A percentile compares a stretch with the other conserved stretches of the same genome.
These are phyloP conservation scores for Coemansia sp. DNA, from an alignment of 192 early-diverging fungal genomes.

Conservation along the genomic window DNA sequence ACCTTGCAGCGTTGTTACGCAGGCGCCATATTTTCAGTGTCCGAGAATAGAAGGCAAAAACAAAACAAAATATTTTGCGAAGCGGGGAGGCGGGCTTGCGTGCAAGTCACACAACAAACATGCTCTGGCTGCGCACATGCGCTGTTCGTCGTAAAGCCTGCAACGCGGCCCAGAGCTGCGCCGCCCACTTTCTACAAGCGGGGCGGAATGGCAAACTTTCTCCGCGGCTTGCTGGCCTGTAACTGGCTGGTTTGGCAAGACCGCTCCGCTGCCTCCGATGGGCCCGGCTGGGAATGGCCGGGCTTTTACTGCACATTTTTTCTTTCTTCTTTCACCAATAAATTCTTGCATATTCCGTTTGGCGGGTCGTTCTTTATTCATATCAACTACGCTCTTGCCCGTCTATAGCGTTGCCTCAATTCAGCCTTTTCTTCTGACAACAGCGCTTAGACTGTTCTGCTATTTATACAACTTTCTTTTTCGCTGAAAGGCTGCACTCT, in stretches of 20 bases:
- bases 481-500: too few species aligned
- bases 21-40: neutral
- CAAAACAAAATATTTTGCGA: neutral
- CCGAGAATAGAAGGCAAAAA: neutral
- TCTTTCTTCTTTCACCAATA: neutral
- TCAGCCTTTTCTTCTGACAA: neutral
- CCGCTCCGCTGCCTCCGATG: neutral
- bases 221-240: slow-evolving; percentile 3
- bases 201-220: neutral
- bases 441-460: neutral
- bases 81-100: neutral
- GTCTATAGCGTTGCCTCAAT: neutral
- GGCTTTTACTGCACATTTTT: slow-evolving; percentile 1
- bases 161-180: too few species aligned
- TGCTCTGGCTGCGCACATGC: neutral
- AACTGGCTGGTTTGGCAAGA: slow-evolving; percentile 5
- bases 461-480: neutral
- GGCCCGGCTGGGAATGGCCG: neutral
- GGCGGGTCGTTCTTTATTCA: neutral
- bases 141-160: too few species aligned
- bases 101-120: neutral
- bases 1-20: neutral
- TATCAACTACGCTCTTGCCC: neutral
- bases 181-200: neutral
- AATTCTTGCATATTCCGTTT: neutral